Evolutionary conservation across 306 rosid species (phyloP).

Genomic region (Medicago ruthenica): DNA sequence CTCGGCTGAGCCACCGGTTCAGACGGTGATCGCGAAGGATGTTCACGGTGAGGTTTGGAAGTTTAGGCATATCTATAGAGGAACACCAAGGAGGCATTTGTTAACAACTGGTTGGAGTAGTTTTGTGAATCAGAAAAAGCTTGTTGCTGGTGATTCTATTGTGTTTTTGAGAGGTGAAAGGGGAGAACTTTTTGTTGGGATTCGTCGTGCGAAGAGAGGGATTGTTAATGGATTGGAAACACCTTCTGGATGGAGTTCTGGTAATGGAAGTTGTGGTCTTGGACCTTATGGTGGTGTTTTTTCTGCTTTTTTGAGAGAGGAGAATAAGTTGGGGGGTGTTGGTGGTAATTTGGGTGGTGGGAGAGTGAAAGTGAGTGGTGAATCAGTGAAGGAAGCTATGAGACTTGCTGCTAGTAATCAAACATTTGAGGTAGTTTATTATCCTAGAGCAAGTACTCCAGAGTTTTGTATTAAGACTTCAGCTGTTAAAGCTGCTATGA

Average conservation of each 20-base stretch:
- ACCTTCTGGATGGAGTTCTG: conserved; percentile 70
- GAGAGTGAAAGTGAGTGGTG: conserved; percentile 64
- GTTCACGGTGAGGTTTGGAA: conserved; percentile 95
- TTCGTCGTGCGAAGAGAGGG: conserved; percentile 81
- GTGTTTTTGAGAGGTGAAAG: conserved; percentile 82
- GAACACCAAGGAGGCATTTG: conserved; percentile 93
- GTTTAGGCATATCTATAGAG: conserved; percentile 90
- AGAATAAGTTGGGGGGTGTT: conserved; percentile 44
- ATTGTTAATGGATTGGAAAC: conserved; percentile 55
- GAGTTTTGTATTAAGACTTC: conserved; percentile 85
- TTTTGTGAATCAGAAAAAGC: conserved; percentile 95
- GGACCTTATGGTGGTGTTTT: conserved; percentile 71
- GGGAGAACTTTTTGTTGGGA: conserved; percentile 85
- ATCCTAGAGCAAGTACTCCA: conserved; percentile 85
- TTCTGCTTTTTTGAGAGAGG: conserved; percentile 70
- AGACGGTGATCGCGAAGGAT: conserved; percentile 85
- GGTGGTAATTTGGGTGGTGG: conserved; percentile 41
- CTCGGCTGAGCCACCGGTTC: conserved; percentile 96
- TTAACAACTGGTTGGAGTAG: conserved; percentile 97
- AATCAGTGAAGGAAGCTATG: conserved; percentile 77
- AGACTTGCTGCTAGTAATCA: conserved; percentile 65
- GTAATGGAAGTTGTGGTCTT: conserved; percentile 43
- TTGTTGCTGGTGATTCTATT: conserved; percentile 93
- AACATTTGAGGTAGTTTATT: conserved; percentile 78
- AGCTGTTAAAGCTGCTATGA: conserved; percentile 74